These are phyloP conservation scores for Gautieria morchelliformis DNA, from an alignment of 768 basidiomycete species.

Conservation along the genomic window DNA sequence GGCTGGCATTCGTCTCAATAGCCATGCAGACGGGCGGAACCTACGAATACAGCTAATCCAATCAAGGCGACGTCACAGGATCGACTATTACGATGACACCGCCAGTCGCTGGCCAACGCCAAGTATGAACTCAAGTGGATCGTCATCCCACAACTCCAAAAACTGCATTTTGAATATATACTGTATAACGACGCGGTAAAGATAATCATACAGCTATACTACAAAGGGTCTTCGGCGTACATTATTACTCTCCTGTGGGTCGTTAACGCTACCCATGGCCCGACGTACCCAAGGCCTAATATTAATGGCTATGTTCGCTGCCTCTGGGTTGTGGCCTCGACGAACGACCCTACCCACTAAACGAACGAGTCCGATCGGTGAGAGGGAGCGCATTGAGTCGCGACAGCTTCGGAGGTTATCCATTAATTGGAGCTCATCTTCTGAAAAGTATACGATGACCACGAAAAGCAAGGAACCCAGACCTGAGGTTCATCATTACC, in stretches of 20 bases:
- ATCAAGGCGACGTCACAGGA: no score
- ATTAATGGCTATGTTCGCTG: not conserved
- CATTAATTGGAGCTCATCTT: not conserved
- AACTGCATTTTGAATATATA: no score
- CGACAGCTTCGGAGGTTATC: not conserved
- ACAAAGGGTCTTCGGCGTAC: no score
- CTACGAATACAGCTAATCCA: no score
- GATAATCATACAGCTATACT: no score
- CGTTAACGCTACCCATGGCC: not conserved
- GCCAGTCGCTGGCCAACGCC: no score
- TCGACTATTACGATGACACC: no score
- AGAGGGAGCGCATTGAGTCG: not conserved
- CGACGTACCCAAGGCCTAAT: not conserved
- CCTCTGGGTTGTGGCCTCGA: not conserved
- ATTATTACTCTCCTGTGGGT: not conserved
- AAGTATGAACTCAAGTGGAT: no score
- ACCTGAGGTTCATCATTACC: not conserved
- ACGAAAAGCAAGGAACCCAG: not conserved
- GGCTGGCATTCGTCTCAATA: no score
- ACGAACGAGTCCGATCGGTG: not conserved
- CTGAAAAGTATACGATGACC: constrained; percentile 1
- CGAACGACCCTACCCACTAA: not conserved
- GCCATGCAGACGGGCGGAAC: no score
- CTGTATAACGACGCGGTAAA: no score
- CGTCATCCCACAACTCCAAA: no score